Conservation (phyloP, 176 grass and related monocot genomes). For the Puya raimondii region DNA sequence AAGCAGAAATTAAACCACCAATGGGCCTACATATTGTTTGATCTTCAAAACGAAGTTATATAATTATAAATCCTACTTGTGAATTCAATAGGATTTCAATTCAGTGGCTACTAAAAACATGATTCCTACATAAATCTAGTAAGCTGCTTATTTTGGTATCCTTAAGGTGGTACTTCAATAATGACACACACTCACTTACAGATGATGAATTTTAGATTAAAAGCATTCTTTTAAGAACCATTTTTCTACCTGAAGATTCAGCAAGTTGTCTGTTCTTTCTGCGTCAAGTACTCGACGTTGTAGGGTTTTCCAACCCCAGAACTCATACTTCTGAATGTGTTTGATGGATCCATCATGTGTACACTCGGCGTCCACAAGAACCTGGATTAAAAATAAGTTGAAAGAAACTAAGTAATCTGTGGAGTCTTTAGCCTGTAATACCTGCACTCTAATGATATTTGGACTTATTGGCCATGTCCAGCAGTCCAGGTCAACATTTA, state of each 20-base stretch:
- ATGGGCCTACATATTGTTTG: neutral
- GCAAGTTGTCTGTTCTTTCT: slow-evolving; percentile 75
- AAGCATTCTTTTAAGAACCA: neutral
- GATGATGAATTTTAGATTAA: neutral
- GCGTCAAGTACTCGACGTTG: slow-evolving; percentile 80
- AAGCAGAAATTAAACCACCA: neutral
- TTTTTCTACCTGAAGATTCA: slow-evolving; percentile 60
- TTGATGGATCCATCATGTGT: slow-evolving; percentile 97
- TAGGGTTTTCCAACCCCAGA: slow-evolving; percentile 96
- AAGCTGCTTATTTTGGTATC: too few relatives aligned
- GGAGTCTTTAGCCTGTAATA: neutral
- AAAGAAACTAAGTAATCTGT: slow-evolving; percentile 1
- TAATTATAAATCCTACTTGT: neutral
- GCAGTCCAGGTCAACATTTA: too few relatives aligned
- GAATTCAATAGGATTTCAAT: too few relatives aligned
- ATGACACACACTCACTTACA: too few relatives aligned
- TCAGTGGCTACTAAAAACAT: too few relatives aligned
- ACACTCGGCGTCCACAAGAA: slow-evolving; percentile 94
- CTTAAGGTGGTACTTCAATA: too few relatives aligned
- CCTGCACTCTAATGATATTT: neutral
- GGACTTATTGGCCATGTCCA: neutral
- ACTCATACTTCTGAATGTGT: slow-evolving; percentile 90
- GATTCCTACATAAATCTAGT: too few relatives aligned
- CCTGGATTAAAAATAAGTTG: slow-evolving; percentile 29
- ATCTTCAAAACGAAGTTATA: neutral